Percentiles rank a stretch among this genome's conserved stretches.
Conservation (phyloP, 768 basidiomycete species). For the Leccinum disarticulatum region DNA sequence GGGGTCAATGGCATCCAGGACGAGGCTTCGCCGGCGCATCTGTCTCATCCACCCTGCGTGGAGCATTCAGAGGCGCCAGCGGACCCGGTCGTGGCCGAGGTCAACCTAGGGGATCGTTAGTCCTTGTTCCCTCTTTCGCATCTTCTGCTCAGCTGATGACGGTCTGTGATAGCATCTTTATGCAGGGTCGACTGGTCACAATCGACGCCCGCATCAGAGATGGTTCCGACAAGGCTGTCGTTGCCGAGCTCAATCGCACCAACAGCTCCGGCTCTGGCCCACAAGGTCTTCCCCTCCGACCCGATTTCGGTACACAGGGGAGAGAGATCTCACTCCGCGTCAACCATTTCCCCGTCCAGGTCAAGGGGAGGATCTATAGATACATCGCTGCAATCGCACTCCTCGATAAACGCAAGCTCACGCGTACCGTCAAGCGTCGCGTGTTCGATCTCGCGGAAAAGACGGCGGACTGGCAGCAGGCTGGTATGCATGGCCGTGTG, state of each 20-base stretch:
- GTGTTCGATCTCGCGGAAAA: conserved; percentile 48
- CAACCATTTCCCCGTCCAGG: conserved; percentile 48
- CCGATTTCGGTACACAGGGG: conserved; percentile 45
- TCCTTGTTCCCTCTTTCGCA: background rate
- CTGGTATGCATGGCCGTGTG: conserved; percentile 35
- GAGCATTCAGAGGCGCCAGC: conserved; percentile 26
- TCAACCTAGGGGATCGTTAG: conserved; percentile 22
- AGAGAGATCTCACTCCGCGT: conserved; percentile 42
- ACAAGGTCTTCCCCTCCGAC: conserved; percentile 42
- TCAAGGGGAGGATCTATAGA: conserved; percentile 39
- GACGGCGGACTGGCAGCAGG: conserved; percentile 37
- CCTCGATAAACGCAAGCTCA: conserved; percentile 5
- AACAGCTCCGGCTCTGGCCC: background rate
- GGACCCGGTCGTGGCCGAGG: conserved; percentile 9
- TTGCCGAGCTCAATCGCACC: conserved; percentile 14
- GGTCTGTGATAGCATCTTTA: conserved; percentile 26
- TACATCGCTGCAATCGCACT: conserved; percentile 39
- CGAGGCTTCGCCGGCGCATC: conserved; percentile 8
- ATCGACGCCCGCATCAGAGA: conserved; percentile 54
- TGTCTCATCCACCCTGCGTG: background rate
- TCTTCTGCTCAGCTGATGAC: background rate
- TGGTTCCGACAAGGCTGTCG: conserved; percentile 38
- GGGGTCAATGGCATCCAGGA: conserved; percentile 8
- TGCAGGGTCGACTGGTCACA: conserved; percentile 37
- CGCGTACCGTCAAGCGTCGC: conserved; percentile 39